Percentiles rank a stretch among this genome's conserved stretches.
Conservation (phyloP, 371 early-diverging fungal genomes). For the Caulochytrium protostelioides region DNA sequence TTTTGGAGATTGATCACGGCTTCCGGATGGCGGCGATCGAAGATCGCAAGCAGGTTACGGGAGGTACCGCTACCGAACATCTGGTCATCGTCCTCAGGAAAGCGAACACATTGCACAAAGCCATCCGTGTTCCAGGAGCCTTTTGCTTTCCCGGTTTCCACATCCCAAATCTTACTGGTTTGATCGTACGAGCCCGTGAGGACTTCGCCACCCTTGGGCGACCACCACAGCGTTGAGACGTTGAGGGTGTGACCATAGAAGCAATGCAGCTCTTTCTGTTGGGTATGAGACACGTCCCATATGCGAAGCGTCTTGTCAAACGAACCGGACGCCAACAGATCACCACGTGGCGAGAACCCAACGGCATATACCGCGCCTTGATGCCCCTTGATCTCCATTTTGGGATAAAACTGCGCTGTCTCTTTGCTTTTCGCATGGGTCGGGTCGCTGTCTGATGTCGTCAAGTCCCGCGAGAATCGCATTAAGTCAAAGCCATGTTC, state of each 20-base stretch:
- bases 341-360: constrained; percentile 58
- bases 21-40: constrained; percentile 36
- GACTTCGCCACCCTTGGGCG: constrained; percentile 40
- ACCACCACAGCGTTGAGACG: constrained; percentile 63
- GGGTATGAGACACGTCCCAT: constrained; percentile 54
- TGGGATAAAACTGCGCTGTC: too few species aligned
- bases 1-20: constrained; percentile 27
- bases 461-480: too few species aligned
- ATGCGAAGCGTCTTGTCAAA: constrained; percentile 76
- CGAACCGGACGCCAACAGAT: constrained; percentile 58
- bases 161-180: constrained; percentile 63
- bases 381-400: too few species aligned
- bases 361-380: constrained; percentile 65
- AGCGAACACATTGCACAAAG: constrained; percentile 65
- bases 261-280: constrained; percentile 19
- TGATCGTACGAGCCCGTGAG: constrained; percentile 61
- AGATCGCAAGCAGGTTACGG: constrained; percentile 44
- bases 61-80: constrained; percentile 59
- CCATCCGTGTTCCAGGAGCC: constrained; percentile 51
- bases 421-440: too few species aligned
- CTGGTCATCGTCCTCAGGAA: constrained; percentile 47
- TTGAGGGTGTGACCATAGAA: constrained; percentile 55
- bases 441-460: too few species aligned
- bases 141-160: constrained; percentile 38
- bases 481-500: too few species aligned